Evolutionary conservation across 805 yeast genomes (phyloP).

Genomic region (Blastobotrys attinorum): DNA sequence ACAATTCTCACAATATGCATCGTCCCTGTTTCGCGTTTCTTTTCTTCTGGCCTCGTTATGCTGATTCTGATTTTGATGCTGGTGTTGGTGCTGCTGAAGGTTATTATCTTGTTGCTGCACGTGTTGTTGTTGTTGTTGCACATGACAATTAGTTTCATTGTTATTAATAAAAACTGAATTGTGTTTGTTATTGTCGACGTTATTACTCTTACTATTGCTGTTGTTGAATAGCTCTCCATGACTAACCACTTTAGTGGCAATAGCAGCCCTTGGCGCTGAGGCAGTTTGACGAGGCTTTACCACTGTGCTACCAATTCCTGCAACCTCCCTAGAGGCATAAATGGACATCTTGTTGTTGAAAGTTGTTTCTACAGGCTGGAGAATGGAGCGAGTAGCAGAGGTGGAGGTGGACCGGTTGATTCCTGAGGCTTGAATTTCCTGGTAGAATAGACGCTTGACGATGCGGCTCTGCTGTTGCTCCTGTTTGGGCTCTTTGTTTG

Average conservation of each 20-base stretch:
- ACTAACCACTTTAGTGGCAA: slow-evolving; percentile 27
- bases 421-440: slow-evolving; percentile 58
- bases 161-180: too few relatives aligned
- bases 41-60: slow-evolving; percentile 1
- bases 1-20: slow-evolving; percentile 95
- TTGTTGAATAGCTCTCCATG: too few relatives aligned
- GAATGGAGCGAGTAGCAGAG: slow-evolving; percentile 28
- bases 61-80: slow-evolving; percentile 11
- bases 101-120: slow-evolving; percentile 11
- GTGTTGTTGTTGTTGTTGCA: too few relatives aligned
- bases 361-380: slow-evolving; percentile 28
- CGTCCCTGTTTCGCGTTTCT: slow-evolving; percentile 17
- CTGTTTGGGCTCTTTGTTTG: too few relatives aligned
- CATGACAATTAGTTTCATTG: too few relatives aligned
- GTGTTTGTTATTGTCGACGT: too few relatives aligned
- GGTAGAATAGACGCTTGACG: too few relatives aligned
- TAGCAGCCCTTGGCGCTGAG: slow-evolving; percentile 20
- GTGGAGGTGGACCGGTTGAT: slow-evolving; percentile 38
- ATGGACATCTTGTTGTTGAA: slow-evolving; percentile 23
- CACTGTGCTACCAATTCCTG: slow-evolving; percentile 34
- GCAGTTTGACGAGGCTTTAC: slow-evolving; percentile 2
- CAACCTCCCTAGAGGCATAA: slow-evolving; percentile 33
- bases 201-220: too few relatives aligned
- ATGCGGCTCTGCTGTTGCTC: too few relatives aligned
- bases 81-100: slow-evolving; percentile 15